A percentile compares a stretch with the other conserved stretches of the same genome.
Evolutionary conservation across 805 yeast genomes (phyloP).

Genomic region (Lachancea lanzarotensis): DNA sequence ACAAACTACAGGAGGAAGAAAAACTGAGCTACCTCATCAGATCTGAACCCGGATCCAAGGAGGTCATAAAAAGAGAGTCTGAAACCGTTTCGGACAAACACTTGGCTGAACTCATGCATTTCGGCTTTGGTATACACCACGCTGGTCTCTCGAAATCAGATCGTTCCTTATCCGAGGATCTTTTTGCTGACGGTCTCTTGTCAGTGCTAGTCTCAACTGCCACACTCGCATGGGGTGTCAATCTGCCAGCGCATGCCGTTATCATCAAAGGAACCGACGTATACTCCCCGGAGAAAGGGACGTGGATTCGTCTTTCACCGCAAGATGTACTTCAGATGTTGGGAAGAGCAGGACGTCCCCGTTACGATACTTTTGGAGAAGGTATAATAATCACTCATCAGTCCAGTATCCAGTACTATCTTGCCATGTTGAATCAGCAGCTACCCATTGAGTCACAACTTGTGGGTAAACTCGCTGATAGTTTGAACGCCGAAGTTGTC

Average conservation of each 20-base stretch:
- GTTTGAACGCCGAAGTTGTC: slow-evolving; percentile 80
- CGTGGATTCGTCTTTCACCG: slow-evolving; percentile 87
- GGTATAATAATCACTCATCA: slow-evolving; percentile 90
- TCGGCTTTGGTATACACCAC: slow-evolving; percentile 86
- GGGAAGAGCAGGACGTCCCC: slow-evolving; percentile 97
- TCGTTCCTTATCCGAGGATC: slow-evolving; percentile 71
- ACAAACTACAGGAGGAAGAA: slow-evolving; percentile 52
- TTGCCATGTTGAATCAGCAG: slow-evolving; percentile 87
- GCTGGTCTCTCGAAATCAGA: slow-evolving; percentile 77
- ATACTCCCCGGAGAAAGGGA: slow-evolving; percentile 83
- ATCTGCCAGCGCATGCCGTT: slow-evolving; percentile 91
- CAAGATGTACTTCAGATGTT: slow-evolving; percentile 95
- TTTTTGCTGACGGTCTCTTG: slow-evolving; percentile 83
- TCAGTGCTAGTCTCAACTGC: slow-evolving; percentile 85
- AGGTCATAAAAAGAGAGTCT: slow-evolving; percentile 59
- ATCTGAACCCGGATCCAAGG: slow-evolving; percentile 48
- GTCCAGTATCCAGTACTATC: slow-evolving; percentile 76
- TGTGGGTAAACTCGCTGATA: slow-evolving; percentile 62
- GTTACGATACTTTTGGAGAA: slow-evolving; percentile 87
- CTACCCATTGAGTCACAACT: slow-evolving; percentile 89
- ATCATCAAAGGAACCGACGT: slow-evolving; percentile 90
- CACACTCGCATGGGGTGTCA: slow-evolving; percentile 96
- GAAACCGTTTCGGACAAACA: slow-evolving; percentile 47
- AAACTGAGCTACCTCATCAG: slow-evolving; percentile 40
- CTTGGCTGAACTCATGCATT: slow-evolving; percentile 52